Evolutionary conservation across 352 stramenopile genomes (phyloP).

Genomic region (Phytophthora cajani): DNA sequence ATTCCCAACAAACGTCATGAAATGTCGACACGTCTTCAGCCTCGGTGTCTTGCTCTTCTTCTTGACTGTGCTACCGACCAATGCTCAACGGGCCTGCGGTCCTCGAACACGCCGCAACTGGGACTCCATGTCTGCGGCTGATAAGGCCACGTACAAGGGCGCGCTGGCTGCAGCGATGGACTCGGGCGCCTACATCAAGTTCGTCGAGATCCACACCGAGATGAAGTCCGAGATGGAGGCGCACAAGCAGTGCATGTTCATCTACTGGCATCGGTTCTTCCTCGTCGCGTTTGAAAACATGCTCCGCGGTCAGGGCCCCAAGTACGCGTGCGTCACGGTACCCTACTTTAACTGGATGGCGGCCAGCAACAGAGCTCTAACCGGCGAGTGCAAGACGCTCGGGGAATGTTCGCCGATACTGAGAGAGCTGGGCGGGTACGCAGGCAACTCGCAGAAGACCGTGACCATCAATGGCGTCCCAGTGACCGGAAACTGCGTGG

Average conservation of each 20-base stretch:
- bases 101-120: conserved; percentile 53
- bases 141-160: conserved; percentile 52
- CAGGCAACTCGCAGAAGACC: conserved; percentile 7
- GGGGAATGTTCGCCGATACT: conserved; percentile 49
- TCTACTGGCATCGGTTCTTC: conserved; percentile 80
- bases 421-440: conserved; percentile 45
- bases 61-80: not conserved
- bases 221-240: conserved; percentile 51
- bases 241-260: conserved; percentile 73
- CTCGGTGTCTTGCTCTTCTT: conserved; percentile 11
- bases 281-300: conserved; percentile 83
- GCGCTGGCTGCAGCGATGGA: conserved; percentile 56
- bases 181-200: conserved; percentile 55
- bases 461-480: conserved; percentile 52
- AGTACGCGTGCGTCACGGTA: conserved; percentile 71
- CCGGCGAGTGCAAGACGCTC: conserved; percentile 53
- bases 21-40: conserved; percentile 8
- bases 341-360: conserved; percentile 81
- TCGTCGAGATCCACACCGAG: conserved; percentile 65
- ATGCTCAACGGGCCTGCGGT: conserved; percentile 22
- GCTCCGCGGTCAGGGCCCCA: conserved; percentile 53
- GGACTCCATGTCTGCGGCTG: conserved; percentile 34
- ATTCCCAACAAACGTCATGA: conserved; percentile 15
- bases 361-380: conserved; percentile 42
- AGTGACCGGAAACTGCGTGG: conserved; percentile 44